Base-by-base conservation (phyloP, 1,284 basidiomycete species). In the Mycosarcoma mackinlayi region DNA sequence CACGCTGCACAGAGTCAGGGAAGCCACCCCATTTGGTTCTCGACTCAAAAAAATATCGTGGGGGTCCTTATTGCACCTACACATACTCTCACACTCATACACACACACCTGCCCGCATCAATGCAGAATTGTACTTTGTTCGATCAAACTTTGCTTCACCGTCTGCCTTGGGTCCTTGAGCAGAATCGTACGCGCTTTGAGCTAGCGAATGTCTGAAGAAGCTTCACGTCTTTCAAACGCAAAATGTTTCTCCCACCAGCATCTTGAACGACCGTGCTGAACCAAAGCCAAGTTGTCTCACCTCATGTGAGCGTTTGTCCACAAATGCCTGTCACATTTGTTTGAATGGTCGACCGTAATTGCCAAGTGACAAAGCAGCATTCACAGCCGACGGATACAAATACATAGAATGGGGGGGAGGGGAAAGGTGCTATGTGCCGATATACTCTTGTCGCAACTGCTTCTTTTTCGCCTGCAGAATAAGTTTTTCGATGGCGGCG, bases 71-170 rank as follows among this genome's bases (percentile, higher is more conserved):
- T 27, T 18, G 45, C 34, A 38, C 34, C 46, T 21, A 40, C n/a
- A 34, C 10, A 25, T 19, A 34, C 30, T 31, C 37, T 27, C 42
- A 37, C 14, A 24, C 42, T n/a, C 42, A 45, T 18, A 35, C 31
- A 47, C 49, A 46, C 51, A 49, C 25, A 25, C 24, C 38, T 37
- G 42, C 13, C 35, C 50, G 56, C 62, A 65, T 65, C 56, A 59
- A 66, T 66, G 63, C 63, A 66, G 63, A 66, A 55, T 66, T 66
- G 63, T 66, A 66, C 63, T 58, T 59, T 65, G 57, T 59, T 47
- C 48, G 48, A 50, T 50, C 28, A 21, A 10, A 3, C 5, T 6
- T 34, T 37, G 1, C 8, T 14, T 19, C 14, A 1, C 24, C 34
- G n/a, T 35, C n/a, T n/a, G n/a, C n/a, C n/a, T n/a, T n/a, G n/a